Evolutionary conservation across 208 protist species (phyloP).

Genomic region (Wallacemonas sp.): DNA sequence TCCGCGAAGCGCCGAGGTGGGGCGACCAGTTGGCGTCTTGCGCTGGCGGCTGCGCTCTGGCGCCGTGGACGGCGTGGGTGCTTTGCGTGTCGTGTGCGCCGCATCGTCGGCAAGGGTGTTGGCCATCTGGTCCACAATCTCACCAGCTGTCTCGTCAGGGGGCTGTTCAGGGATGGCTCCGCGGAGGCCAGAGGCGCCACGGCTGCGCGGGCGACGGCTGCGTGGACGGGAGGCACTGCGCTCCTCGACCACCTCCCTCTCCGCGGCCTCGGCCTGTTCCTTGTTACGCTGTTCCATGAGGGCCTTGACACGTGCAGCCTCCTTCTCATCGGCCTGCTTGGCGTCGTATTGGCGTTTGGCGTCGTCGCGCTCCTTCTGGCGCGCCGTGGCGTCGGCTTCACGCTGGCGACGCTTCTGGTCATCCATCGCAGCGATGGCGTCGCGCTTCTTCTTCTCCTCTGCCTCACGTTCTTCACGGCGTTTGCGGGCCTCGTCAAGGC

Average conservation of each 20-base stretch:
- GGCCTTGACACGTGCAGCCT: slow-evolving; percentile 41
- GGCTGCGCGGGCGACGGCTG: slow-evolving; percentile 45
- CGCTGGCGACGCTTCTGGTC: slow-evolving; percentile 35
- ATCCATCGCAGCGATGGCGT: slow-evolving; percentile 43
- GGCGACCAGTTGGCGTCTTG: slow-evolving; percentile 29
- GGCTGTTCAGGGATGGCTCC: slow-evolving; percentile 70
- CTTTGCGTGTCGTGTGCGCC: background rate
- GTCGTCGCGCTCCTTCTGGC: slow-evolving; percentile 35
- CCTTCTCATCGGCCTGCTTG: slow-evolving; percentile 32
- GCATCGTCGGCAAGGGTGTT: background rate
- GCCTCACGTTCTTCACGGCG: slow-evolving; percentile 27
- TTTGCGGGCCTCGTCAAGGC: slow-evolving; percentile 29
- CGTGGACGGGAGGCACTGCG: slow-evolving; percentile 39
- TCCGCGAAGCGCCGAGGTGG: slow-evolving; percentile 38
- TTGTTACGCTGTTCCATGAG: slow-evolving; percentile 37
- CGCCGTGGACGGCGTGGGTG: background rate
- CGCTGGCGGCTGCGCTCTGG: slow-evolving; percentile 40
- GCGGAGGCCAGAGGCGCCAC: slow-evolving; percentile 37
- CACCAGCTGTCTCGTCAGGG: slow-evolving; percentile 43
- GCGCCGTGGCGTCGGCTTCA: slow-evolving; percentile 23
- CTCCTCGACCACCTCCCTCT: slow-evolving; percentile 15
- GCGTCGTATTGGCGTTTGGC: slow-evolving; percentile 48
- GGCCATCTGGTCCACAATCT: slow-evolving; percentile 41
- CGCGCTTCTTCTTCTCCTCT: slow-evolving; percentile 33
- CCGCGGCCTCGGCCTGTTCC: slow-evolving; percentile 20